Evolutionary conservation across 2,329 filamentous ascomycete genomes (phyloP).

Genomic region (Aspergillus uvarum): DNA sequence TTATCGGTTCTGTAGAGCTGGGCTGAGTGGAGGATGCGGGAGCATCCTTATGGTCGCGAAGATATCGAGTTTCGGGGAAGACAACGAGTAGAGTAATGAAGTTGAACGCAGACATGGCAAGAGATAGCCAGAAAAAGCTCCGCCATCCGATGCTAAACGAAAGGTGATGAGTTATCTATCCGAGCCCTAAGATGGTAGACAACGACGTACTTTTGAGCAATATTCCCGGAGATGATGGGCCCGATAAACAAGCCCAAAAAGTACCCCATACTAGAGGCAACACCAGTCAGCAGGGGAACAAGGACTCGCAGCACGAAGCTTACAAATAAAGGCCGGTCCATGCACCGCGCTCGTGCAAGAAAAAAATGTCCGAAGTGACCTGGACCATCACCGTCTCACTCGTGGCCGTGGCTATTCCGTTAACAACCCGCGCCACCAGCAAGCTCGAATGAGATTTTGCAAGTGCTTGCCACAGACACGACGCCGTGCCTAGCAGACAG

Average conservation of each 20-base stretch:
- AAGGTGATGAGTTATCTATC: neutral
- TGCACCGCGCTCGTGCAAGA: constrained; percentile 10
- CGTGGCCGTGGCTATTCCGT: constrained; percentile 5
- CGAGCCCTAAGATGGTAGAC: neutral
- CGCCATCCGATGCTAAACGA: neutral
- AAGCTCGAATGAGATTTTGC: constrained; percentile 2
- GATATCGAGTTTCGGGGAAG: neutral
- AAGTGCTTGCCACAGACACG: constrained; percentile 8
- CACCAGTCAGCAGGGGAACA: neutral
- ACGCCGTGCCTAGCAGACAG: neutral
- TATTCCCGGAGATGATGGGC: constrained; percentile 8
- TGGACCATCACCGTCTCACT: constrained; percentile 9
- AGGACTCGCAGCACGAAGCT: neutral
- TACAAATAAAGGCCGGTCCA: constrained; percentile 10
- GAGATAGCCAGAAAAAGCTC: neutral
- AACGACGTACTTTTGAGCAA: constrained; percentile 7
- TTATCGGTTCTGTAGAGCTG: neutral
- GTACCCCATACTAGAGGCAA: neutral
- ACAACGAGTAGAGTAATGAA: neutral
- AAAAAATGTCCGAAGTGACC: constrained; percentile 8
- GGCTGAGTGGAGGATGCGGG: neutral
- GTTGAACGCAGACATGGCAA: neutral
- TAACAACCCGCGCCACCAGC: constrained; percentile 4
- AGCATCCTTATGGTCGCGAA: neutral
- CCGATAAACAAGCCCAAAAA: constrained; percentile 10